Conservation (phyloP, 495 filamentous ascomycete species). For the Penicillium silybi region DNA sequence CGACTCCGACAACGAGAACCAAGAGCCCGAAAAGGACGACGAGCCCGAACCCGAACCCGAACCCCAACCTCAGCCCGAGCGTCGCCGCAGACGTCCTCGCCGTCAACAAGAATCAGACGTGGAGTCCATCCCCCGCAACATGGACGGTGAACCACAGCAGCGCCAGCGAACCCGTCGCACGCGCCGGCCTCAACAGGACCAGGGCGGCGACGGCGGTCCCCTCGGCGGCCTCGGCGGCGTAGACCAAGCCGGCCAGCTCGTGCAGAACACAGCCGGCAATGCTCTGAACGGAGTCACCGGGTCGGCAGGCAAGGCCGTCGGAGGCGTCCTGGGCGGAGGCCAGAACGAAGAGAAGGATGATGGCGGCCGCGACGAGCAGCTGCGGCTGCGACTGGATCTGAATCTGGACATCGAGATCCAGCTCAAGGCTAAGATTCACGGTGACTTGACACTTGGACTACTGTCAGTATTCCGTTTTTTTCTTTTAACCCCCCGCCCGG, state of each 20-base stretch:
- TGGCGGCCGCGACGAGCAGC: slow-evolving; percentile 61
- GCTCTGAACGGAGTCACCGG: slow-evolving; percentile 54
- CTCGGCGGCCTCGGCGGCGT: slow-evolving; percentile 56
- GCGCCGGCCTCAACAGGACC: slow-evolving; percentile 29
- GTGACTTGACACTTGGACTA: slow-evolving; percentile 80
- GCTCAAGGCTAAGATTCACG: slow-evolving; percentile 88
- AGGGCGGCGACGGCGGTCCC: slow-evolving; percentile 38
- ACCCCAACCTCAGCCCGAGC: slow-evolving; percentile 19
- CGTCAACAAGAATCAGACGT: slow-evolving; percentile 33
- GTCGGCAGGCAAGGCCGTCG: slow-evolving; percentile 56
- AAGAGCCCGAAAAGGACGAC: slow-evolving; percentile 4
- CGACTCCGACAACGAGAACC: slow-evolving; percentile 16
- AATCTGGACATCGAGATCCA: slow-evolving; percentile 89
- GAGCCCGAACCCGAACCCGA: slow-evolving; percentile 28
- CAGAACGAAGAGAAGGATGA: slow-evolving; percentile 40
- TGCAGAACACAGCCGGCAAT: slow-evolving; percentile 62
- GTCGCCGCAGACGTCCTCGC: slow-evolving; percentile 28
- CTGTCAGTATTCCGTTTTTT: slow-evolving; percentile 57
- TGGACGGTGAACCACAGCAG: slow-evolving; percentile 34
- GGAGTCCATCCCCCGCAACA: slow-evolving; percentile 36
- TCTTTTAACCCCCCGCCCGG: neutral
- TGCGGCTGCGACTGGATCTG: slow-evolving; percentile 73
- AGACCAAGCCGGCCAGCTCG: slow-evolving; percentile 52
- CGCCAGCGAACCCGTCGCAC: slow-evolving; percentile 36
- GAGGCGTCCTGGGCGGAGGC: slow-evolving; percentile 41